These are phyloP conservation scores for Conticribra guillardii DNA, from an alignment of 108 stramenopile species.

Conservation along the genomic window DNA sequence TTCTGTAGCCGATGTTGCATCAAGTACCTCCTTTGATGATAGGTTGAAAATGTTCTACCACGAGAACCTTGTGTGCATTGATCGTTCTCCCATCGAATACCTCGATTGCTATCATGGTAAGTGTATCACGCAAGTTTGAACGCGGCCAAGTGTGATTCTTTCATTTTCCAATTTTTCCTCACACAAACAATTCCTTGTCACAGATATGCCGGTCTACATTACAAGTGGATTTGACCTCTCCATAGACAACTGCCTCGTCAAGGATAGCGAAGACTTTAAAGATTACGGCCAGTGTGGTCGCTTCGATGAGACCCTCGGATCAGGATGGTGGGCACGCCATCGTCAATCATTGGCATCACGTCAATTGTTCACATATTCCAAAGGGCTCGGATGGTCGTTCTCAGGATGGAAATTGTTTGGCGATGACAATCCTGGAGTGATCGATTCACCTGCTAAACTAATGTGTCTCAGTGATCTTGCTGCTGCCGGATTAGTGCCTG, in stretches of 20 bases:
- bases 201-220: constrained; percentile 56
- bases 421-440: constrained; percentile 44
- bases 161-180: too few relatives aligned
- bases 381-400: constrained; percentile 76
- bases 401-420: constrained; percentile 74
- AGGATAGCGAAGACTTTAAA: constrained; percentile 40
- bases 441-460: constrained; percentile 65
- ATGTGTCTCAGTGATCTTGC: constrained; percentile 66
- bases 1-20: constrained; percentile 70
- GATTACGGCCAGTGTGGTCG: constrained; percentile 84
- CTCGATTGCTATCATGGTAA: constrained; percentile 54
- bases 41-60: constrained; percentile 81
- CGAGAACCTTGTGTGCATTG: constrained; percentile 63
- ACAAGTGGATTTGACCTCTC: constrained; percentile 67
- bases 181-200: too few relatives aligned
- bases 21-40: constrained; percentile 58
- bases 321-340: constrained; percentile 77
- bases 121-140: too few relatives aligned
- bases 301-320: constrained; percentile 69
- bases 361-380: constrained; percentile 71
- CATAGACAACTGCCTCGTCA: constrained; percentile 64
- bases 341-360: constrained; percentile 65
- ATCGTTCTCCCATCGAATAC: constrained; percentile 75
- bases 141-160: too few relatives aligned
- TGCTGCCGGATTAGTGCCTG: constrained; percentile 66